These are phyloP conservation scores for Aspergillus sp. DNA, from an alignment of 2,329 filamentous ascomycete genomes.

Conservation along the genomic window DNA sequence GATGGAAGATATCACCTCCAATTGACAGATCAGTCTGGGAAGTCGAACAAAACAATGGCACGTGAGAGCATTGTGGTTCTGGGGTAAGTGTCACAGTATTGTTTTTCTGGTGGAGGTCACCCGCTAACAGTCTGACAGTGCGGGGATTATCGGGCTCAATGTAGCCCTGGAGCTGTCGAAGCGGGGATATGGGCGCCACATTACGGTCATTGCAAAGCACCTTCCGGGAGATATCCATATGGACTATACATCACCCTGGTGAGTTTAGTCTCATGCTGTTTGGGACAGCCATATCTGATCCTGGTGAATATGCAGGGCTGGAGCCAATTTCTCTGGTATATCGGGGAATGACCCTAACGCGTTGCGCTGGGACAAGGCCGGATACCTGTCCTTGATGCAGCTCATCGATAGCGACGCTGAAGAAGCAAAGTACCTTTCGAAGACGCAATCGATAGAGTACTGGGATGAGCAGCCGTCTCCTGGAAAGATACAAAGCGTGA, in stretches of 20 bases:
- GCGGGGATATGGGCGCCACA: slow-evolving; percentile 6
- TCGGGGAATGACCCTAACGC: slow-evolving; percentile 43
- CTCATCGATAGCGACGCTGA: slow-evolving; percentile 34
- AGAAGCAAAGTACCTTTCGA: slow-evolving; percentile 33
- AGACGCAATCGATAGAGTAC: slow-evolving; percentile 40
- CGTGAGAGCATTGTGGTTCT: slow-evolving; percentile 3
- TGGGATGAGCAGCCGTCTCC: slow-evolving; percentile 41
- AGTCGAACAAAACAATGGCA: background rate
- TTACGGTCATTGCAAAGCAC: slow-evolving; percentile 41
- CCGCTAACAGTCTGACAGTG: slow-evolving; percentile 1
- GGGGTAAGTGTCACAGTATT: background rate
- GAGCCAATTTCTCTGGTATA: slow-evolving; percentile 47
- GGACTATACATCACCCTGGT: slow-evolving; percentile 45
- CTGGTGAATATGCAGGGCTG: slow-evolving; percentile 31
- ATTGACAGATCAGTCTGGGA: too few relatives aligned
- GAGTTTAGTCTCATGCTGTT: slow-evolving; percentile 2
- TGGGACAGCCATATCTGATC: background rate
- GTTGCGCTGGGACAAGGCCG: slow-evolving; percentile 41
- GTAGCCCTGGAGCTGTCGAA: slow-evolving; percentile 10
- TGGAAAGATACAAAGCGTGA: slow-evolving; percentile 43
- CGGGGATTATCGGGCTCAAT: slow-evolving; percentile 10
- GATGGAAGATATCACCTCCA: too few relatives aligned
- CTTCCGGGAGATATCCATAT: slow-evolving; percentile 40
- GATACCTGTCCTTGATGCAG: slow-evolving; percentile 32
- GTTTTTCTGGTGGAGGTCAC: too few relatives aligned